A percentile compares a stretch with the other conserved stretches of the same genome.
phyloP scores from a whole-genome alignment of 139 green algal species.

The Closterium sp. region DNA sequence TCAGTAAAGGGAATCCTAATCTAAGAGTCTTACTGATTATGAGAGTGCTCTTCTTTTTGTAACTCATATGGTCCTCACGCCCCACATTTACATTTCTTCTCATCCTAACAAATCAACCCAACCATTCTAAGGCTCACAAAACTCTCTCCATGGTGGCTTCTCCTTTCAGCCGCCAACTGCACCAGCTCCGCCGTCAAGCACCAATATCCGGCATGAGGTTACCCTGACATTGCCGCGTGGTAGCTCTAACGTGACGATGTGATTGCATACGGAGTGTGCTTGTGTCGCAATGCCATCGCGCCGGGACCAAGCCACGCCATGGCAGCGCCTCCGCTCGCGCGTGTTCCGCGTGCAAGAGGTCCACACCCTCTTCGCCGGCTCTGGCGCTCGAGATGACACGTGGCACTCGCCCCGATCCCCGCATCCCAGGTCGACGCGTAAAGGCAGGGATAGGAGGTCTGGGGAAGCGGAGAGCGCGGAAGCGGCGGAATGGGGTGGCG shows the following conservation, averaged over 20 bases:
- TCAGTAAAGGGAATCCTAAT: too few relatives aligned
- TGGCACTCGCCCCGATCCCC: not conserved
- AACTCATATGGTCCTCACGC: too few relatives aligned
- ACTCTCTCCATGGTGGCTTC: too few relatives aligned
- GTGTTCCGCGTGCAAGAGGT: not conserved
- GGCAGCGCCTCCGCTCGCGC: not conserved
- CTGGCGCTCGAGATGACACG: not conserved
- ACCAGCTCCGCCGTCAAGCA: not conserved
- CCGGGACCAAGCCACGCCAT: not conserved
- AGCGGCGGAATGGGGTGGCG: not conserved
- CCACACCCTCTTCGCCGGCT: not conserved
- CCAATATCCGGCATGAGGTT: too few relatives aligned
- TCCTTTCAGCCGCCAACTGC: too few relatives aligned
- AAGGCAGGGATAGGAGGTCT: not conserved
- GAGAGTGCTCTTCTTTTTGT: too few relatives aligned
- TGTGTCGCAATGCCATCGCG: not conserved
- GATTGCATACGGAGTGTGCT: not conserved
- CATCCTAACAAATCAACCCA: too few relatives aligned
- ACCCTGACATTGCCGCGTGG: not conserved
- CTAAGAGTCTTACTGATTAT: too few relatives aligned
- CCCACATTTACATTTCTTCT: too few relatives aligned
- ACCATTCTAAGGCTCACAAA: too few relatives aligned
- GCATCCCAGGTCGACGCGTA: not conserved
- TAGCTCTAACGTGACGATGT: not conserved
- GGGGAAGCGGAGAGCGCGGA: not conserved